phyloP scores from a whole-genome alignment of 2,329 filamentous ascomycete species.

The Calonectria naviculata region DNA sequence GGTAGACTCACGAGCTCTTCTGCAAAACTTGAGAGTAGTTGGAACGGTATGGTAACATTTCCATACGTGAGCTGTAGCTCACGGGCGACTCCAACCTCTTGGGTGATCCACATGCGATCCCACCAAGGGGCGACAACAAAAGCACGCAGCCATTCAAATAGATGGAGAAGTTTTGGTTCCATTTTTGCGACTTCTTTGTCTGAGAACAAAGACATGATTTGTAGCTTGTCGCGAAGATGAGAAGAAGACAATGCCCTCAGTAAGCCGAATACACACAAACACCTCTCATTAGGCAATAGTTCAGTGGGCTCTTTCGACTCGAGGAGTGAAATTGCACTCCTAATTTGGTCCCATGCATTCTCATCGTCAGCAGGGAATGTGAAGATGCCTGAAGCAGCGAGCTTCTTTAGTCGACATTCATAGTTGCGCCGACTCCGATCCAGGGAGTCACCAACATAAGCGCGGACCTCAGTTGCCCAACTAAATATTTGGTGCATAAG shows the following conservation, averaged over 20 bases:
- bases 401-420: conserved; percentile 10
- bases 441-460: conserved; percentile 26
- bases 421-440: conserved; percentile 13
- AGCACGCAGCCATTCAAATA: conserved; percentile 33
- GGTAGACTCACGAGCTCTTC: neutral
- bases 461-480: conserved; percentile 30
- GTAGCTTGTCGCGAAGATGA: neutral
- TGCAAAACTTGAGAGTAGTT: neutral
- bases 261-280: conserved; percentile 23
- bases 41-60: conserved; percentile 25
- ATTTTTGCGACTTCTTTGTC: neutral
- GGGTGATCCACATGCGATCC: conserved; percentile 37
- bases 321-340: conserved; percentile 8
- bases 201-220: conserved; percentile 19
- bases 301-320: neutral
- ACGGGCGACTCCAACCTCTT: conserved; percentile 31
- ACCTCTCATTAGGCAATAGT: conserved; percentile 20
- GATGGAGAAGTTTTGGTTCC: conserved; percentile 20
- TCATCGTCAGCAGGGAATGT: conserved; percentile 14
- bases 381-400: conserved; percentile 14
- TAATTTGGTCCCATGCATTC: conserved; percentile 13
- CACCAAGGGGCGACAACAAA: conserved; percentile 33
- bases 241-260: conserved; percentile 20
- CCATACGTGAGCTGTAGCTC: conserved; percentile 28
- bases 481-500: conserved; percentile 37